These are phyloP conservation scores for Psilocybe subaeruginosa DNA, from an alignment of 768 basidiomycete genomes.

Conservation along the genomic window DNA sequence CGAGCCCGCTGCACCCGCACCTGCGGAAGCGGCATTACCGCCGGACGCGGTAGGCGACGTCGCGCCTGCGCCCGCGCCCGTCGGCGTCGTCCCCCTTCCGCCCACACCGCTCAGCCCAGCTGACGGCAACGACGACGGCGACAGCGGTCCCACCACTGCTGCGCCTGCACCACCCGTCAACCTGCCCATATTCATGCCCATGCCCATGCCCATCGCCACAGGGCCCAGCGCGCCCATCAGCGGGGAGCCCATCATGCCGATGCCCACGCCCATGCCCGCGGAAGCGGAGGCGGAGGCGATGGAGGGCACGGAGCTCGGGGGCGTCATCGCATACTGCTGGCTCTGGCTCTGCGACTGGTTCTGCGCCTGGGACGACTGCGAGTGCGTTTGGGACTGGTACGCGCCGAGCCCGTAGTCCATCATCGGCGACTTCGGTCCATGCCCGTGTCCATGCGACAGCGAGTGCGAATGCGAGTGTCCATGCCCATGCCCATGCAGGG, in stretches of 20 bases:
- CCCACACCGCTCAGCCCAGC: neutral
- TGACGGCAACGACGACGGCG: conserved; percentile 1
- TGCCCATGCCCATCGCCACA: conserved; percentile 12
- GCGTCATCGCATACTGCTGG: conserved; percentile 11
- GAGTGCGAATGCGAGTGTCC: conserved; percentile 1
- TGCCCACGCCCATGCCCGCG: conserved; percentile 12
- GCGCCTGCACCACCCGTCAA: neutral
- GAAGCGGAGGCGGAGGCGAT: neutral
- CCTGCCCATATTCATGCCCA: conserved; percentile 4
- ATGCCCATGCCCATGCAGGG: conserved; percentile 1
- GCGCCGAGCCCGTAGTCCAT: conserved; percentile 8
- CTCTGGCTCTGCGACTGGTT: neutral
- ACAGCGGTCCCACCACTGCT: neutral
- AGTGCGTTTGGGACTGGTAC: too few relatives aligned
- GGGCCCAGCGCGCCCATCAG: conserved; percentile 11
- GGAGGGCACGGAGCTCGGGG: conserved; percentile 4
- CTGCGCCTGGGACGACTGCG: neutral
- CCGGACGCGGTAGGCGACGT: too few relatives aligned
- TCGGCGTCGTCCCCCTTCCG: too few relatives aligned
- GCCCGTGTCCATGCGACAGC: neutral
- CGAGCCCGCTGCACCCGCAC: neutral
- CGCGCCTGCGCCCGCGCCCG: too few relatives aligned
- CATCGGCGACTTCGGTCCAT: conserved; percentile 4
- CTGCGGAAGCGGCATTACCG: too few relatives aligned
- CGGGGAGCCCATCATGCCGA: conserved; percentile 6